Base-by-base conservation (phyloP, 257 asterid species). In the Coffea eugenioides region DNA sequence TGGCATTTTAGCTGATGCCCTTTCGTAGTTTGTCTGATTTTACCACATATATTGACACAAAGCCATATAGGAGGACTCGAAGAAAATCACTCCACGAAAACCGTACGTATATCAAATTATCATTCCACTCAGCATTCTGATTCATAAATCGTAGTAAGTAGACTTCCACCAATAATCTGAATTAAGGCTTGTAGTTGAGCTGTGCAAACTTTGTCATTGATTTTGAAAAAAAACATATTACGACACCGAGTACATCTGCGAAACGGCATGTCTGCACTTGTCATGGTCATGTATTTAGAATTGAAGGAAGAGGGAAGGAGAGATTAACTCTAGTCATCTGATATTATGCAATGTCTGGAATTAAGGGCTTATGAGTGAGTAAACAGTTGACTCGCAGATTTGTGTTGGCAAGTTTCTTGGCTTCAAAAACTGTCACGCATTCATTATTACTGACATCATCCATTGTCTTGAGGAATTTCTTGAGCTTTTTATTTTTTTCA, bases 401-500 rank as follows among this genome's bases (percentile, higher is more conserved):
- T 48, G 48, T 5, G 41, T 65, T 5, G 31, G 36, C 52, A 77
- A 66, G 36, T 48, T 65, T 23, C 43, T 23, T 23, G 54, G 71
- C 39, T 79, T 56, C 25, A 1, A 43, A 1, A 43, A 70, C 9
- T 6, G 21, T 45, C 20, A 73, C 0, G 6, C 8, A 31, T 0
- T 34, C 8, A 8, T 0, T 1, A 23, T 25, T 21, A 20, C 46
- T 36, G 46, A 69, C 23, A 21, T 43, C 13, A 1, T 49, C 12
- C 41, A 11, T 71, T 1, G n/a, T 72, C 39, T 69, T n/a, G 34
- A 2, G 11, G 46, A 48, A 21, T 49, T 73, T 20, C 41, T 49
- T 39, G 6, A 5, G 6, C 20, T 23, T 8, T 6, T 4, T 49
- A 52, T 39, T 16, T 74, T 67, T 73, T 79, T 56, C 92, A 94